Base-by-base conservation (phyloP, 176 grass and related monocot genomes). In the barley (Hordeum vulgare) region DNA sequence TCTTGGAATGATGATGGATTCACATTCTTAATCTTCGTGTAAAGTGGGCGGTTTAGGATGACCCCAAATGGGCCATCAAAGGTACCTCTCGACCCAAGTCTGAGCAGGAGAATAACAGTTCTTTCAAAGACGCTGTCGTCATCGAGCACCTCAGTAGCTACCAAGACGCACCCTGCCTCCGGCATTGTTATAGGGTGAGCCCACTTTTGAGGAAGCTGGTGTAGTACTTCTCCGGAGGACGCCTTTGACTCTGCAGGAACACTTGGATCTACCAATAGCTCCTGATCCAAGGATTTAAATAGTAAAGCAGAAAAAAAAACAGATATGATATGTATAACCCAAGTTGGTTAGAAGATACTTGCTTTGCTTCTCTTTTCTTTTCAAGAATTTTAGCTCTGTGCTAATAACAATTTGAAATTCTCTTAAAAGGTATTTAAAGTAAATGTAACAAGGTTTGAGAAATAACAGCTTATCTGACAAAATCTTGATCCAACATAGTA, bases 131-230 rank as follows among this genome's bases (percentile, higher is more conserved):
- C 85, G 36, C 74, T 77, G 29, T 86, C 80, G n/a, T 90, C 83
- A 64, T 99, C 96, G 18, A 99, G 93, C n/a, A 80, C 87, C 66
- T 99, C 89, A 11, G 93, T 96, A 63, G 96, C 91, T 71, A 99
- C 87, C 81, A 96, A 64, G 36, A 99, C 75, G 56, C 93, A 99
- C 45, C 96, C 93, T 53, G 87, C 90, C 36, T 99, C 96, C 11
- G 89, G 93, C 89, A 94, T 80, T 27, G 96, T 64, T 39, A 97
- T 96, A 44, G 93, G 74, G 35, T 99, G 96, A 77, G 93, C 96
- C 93, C 96, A 99, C 77, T 92, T 88, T 25, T 86, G 77, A 74
- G 89, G 89, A 79, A 92, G 87, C 51, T 86, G 53, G 10, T 74
- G 65, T 54, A 13, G 47, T 58, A 75, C 63, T 54, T 78, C 82